phyloP scores from a whole-genome alignment of 2,329 filamentous ascomycete species.

The Ceratocystis destructans region DNA sequence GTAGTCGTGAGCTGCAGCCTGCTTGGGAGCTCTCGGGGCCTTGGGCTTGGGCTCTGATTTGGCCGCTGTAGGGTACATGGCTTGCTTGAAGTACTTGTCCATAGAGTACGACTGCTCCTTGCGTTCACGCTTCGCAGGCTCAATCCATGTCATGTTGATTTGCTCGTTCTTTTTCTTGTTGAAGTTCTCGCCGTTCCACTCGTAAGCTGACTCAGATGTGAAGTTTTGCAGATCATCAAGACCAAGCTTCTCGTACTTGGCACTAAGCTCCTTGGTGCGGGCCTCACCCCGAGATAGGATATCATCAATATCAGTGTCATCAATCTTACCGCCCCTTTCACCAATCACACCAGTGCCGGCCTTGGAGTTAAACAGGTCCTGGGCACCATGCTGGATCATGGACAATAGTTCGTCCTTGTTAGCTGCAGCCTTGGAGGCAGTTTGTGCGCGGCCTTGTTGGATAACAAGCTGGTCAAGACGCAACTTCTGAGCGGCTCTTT shows the following conservation, averaged over 20 bases:
- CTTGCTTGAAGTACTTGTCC: constrained; percentile 94
- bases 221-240: constrained; percentile 97
- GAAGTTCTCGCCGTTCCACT: constrained; percentile 98
- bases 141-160: constrained; percentile 79
- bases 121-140: constrained; percentile 92
- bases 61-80: constrained; percentile 58
- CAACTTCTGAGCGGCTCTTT: constrained; percentile 90
- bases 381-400: constrained; percentile 99
- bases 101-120: constrained; percentile 98
- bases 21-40: constrained; percentile 87
- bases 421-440: constrained; percentile 75
- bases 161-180: constrained; percentile 84
- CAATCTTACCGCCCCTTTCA: constrained; percentile 48
- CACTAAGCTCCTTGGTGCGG: constrained; percentile 77
- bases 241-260: constrained; percentile 91
- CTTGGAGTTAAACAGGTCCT: constrained; percentile 73
- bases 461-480: constrained; percentile 95
- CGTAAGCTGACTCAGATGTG: constrained; percentile 90
- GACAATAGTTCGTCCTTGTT: constrained; percentile 92
- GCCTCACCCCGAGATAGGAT: constrained; percentile 79
- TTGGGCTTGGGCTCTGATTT: constrained; percentile 84
- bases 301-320: constrained; percentile 78
- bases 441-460: constrained; percentile 88
- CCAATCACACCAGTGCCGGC: constrained; percentile 47
- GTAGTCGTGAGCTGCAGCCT: constrained; percentile 84